Evolutionary conservation across 805 yeast species (phyloP).

Genomic region (Candida awuae): DNA sequence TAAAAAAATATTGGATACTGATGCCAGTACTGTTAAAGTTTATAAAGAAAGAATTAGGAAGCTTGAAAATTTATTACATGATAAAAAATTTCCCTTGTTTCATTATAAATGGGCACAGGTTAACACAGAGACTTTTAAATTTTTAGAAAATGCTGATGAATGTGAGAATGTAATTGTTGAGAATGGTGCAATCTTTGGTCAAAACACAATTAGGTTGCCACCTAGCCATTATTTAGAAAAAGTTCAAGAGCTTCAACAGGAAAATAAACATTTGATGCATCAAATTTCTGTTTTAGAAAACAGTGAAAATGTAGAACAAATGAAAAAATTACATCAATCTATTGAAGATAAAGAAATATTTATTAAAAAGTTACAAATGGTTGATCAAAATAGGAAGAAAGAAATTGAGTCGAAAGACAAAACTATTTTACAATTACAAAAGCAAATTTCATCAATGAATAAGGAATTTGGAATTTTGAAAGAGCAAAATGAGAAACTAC

Average conservation of each 20-base stretch:
- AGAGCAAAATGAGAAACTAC: constrained; percentile 16
- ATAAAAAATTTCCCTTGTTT: constrained; percentile 53
- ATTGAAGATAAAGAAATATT: constrained; percentile 48
- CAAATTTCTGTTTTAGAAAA: constrained; percentile 12
- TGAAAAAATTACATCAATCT: constrained; percentile 61
- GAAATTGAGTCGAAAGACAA: constrained; percentile 2
- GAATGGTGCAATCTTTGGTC: constrained; percentile 18
- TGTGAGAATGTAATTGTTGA: constrained; percentile 3
- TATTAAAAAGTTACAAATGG: constrained; percentile 39
- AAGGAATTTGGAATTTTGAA: constrained; percentile 18
- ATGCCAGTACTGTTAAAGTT: constrained; percentile 42
- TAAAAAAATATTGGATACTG: constrained; percentile 6
- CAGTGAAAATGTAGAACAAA: constrained; percentile 55
- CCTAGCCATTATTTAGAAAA: constrained; percentile 24
- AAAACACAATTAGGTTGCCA: constrained; percentile 22
- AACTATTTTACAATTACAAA: constrained; percentile 8
- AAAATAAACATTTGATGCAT: constrained; percentile 14
- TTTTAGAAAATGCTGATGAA: constrained; percentile 6
- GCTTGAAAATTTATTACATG: constrained; percentile 70
- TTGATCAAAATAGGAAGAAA: constrained; percentile 26
- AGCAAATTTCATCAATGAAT: constrained; percentile 10
- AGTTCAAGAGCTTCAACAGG: constrained; percentile 17
- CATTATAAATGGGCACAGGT: constrained; percentile 30
- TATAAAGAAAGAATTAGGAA: constrained; percentile 67
- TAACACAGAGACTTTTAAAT: background rate